Evolutionary conservation across 805 yeast species (phyloP).

Genomic region (Starmerella davenportii): DNA sequence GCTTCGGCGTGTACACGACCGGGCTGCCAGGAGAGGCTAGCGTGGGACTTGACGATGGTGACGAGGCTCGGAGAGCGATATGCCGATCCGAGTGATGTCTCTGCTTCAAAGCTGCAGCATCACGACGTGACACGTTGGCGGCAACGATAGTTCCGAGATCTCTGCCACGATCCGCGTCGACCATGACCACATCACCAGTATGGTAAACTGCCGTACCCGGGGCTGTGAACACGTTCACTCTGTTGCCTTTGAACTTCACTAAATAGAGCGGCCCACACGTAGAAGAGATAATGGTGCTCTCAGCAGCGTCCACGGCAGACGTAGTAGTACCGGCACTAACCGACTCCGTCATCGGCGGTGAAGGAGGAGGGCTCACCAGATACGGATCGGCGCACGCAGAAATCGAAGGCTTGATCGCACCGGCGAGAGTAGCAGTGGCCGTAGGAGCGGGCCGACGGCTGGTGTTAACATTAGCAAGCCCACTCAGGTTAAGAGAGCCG

Average conservation of each 20-base stretch:
- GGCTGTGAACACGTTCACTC: conserved; percentile 59
- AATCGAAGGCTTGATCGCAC: not conserved
- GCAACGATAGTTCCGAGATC: conserved; percentile 54
- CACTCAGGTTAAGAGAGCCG: not conserved
- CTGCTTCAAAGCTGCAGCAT: conserved; percentile 48
- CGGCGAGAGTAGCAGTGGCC: not conserved
- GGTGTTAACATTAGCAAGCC: not conserved
- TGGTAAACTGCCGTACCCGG: conserved; percentile 27
- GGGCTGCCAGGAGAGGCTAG: conserved; percentile 20
- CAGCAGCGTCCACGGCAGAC: not conserved
- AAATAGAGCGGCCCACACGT: conserved; percentile 30
- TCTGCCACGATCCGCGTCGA: conserved; percentile 67
- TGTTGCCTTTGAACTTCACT: conserved; percentile 61
- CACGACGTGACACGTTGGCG: conserved; percentile 41
- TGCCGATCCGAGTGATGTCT: conserved; percentile 56
- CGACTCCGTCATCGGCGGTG: conserved; percentile 2
- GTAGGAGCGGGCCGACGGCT: not conserved
- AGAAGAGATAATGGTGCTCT: conserved; percentile 9
- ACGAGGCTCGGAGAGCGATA: conserved; percentile 33
- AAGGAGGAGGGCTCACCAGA: conserved; percentile 11
- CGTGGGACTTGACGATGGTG: not conserved
- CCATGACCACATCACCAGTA: conserved; percentile 55
- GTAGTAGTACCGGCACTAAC: not conserved
- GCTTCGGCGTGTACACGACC: conserved; percentile 48
- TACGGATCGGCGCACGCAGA: conserved; percentile 7